phyloP scores from a whole-genome alignment of 2,329 filamentous ascomycete species.

The Thermochaetoides dissita region DNA sequence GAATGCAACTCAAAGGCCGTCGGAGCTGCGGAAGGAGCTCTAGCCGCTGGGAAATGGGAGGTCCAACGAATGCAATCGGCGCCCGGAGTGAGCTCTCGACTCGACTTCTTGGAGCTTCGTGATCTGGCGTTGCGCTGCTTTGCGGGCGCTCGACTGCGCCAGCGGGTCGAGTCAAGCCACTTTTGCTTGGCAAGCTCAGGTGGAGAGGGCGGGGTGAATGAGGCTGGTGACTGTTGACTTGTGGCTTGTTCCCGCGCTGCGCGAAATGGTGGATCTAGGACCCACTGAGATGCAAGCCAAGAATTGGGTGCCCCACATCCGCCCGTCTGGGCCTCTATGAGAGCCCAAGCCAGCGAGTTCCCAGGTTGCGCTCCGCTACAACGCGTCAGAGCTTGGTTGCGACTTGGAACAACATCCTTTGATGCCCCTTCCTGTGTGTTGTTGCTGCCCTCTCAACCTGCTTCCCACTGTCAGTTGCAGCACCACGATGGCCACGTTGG shows the following conservation, averaged over 20 bases:
- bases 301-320: too few relatives aligned
- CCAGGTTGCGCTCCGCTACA: too few relatives aligned
- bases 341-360: too few relatives aligned
- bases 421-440: too few relatives aligned
- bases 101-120: slow-evolving; percentile 3
- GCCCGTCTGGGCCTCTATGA: too few relatives aligned
- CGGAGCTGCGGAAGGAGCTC: neutral
- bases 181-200: neutral
- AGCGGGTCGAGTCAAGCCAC: slow-evolving; percentile 5
- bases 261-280: too few relatives aligned
- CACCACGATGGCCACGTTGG: neutral
- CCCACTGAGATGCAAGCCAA: too few relatives aligned
- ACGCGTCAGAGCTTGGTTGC: too few relatives aligned
- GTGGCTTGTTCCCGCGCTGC: slow-evolving; percentile 2
- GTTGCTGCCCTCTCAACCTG: neutral
- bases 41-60: neutral
- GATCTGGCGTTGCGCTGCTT: slow-evolving; percentile 7
- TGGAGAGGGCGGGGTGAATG: neutral
- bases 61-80: slow-evolving; percentile 4
- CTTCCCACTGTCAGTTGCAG: too few relatives aligned
- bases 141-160: slow-evolving; percentile 3
- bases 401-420: too few relatives aligned
- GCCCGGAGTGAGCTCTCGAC: slow-evolving; percentile 3
- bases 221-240: neutral
- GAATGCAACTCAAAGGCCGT: neutral